Evolutionary conservation across 75 land plant genomes (phyloP).

Genomic region (Pinus taeda): DNA sequence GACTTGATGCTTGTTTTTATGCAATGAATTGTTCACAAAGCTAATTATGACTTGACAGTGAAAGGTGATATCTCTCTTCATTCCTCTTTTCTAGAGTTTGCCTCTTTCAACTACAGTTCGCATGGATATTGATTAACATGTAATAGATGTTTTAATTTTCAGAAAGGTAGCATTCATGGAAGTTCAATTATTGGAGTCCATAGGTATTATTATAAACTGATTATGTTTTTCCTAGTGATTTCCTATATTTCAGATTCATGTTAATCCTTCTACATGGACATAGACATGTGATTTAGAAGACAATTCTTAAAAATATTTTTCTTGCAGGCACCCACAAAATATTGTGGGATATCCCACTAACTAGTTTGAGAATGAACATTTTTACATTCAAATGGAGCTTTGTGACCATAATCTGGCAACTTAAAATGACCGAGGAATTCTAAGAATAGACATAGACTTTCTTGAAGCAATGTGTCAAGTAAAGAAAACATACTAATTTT

Average conservation of each 20-base stretch:
- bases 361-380: slow-evolving; percentile 95
- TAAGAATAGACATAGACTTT: slow-evolving; percentile 38
- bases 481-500: neutral
- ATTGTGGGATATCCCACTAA: slow-evolving; percentile 81
- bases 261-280: neutral
- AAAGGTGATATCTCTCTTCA: slow-evolving; percentile 42
- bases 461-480: slow-evolving; percentile 74
- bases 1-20: slow-evolving; percentile 95
- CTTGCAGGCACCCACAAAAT: slow-evolving; percentile 58
- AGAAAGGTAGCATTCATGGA: slow-evolving; percentile 88
- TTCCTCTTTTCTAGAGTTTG: neutral
- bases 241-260: neutral
- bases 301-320: neutral
- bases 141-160: slow-evolving; percentile 11
- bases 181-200: slow-evolving; percentile 90
- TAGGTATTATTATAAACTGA: slow-evolving; percentile 42
- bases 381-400: slow-evolving; percentile 97
- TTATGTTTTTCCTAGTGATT: neutral
- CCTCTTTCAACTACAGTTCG: neutral
- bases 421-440: slow-evolving; percentile 10
- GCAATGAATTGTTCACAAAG: slow-evolving; percentile 80
- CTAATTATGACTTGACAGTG: slow-evolving; percentile 57
- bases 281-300: neutral
- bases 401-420: slow-evolving; percentile 70
- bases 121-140: neutral